A percentile compares a stretch with the other conserved stretches of the same genome.
Evolutionary conservation across 1,284 basidiomycete genomes (phyloP).

Genomic region (Laetiporus sulphureus): DNA sequence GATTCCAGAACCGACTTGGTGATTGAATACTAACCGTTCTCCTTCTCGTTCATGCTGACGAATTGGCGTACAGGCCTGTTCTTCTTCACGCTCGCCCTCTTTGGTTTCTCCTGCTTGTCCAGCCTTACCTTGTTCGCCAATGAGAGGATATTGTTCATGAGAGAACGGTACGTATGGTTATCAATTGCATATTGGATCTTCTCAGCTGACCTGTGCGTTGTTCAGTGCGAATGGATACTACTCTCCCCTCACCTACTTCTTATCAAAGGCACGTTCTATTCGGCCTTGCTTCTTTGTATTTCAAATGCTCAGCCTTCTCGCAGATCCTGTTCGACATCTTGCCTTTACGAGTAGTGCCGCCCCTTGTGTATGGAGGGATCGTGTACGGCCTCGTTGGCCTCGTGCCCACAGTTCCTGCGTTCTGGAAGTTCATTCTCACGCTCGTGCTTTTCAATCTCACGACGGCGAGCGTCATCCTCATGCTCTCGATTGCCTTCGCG

Average conservation of each 20-base stretch:
- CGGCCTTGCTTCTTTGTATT: too few species aligned
- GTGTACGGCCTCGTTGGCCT: conserved; percentile 92
- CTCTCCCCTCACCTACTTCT: conserved; percentile 91
- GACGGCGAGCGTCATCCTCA: conserved; percentile 85
- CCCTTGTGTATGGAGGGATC: conserved; percentile 90
- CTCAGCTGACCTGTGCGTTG: neutral
- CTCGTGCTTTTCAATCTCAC: conserved; percentile 94
- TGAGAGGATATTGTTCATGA: conserved; percentile 92
- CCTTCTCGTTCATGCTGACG: conserved; percentile 4
- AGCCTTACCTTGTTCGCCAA: conserved; percentile 90
- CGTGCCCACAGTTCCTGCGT: conserved; percentile 80
- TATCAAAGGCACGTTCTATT: conserved; percentile 62
- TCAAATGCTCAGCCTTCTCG: too few species aligned
- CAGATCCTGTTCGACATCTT: conserved; percentile 93
- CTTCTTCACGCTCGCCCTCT: conserved; percentile 93
- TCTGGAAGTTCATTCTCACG: conserved; percentile 97
- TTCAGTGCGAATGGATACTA: conserved; percentile 94
- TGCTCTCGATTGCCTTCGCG: conserved; percentile 83
- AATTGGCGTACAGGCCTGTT: conserved; percentile 66
- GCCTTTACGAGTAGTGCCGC: conserved; percentile 89
- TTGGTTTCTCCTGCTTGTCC: conserved; percentile 93
- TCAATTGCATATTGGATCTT: neutral
- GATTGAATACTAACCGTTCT: conserved; percentile 12
- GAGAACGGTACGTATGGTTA: conserved; percentile 68
- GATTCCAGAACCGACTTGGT: conserved; percentile 89